These are phyloP conservation scores for Apostasia ramifera DNA, from an alignment of 106 monocot species.

Conservation along the genomic window DNA sequence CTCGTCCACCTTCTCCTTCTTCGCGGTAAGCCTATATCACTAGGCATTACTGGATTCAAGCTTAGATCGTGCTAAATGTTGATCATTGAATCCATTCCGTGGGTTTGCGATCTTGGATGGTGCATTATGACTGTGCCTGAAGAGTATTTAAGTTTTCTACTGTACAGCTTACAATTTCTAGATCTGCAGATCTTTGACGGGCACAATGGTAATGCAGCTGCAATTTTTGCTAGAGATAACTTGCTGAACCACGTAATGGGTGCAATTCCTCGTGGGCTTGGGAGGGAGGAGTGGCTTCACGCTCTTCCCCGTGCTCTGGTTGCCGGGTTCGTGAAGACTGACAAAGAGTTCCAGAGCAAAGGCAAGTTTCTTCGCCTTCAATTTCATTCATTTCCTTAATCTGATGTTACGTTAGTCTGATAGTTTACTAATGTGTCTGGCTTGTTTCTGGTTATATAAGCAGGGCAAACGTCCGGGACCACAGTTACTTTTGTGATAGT, in stretches of 20 bases:
- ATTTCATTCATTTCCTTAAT: not conserved
- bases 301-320: conserved; percentile 68
- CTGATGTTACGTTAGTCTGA: not conserved
- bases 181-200: conserved; percentile 65
- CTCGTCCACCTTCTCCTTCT: conserved; percentile 28
- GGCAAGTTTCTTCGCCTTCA: conserved; percentile 7
- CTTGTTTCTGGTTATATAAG: not conserved
- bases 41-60: not conserved
- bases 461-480: conserved; percentile 64
- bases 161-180: not conserved
- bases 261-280: conserved; percentile 48
- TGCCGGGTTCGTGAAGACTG: conserved; percentile 69
- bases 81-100: not conserved
- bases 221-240: conserved; percentile 61
- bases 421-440: not conserved
- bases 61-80: too few relatives aligned
- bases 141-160: not conserved
- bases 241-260: conserved; percentile 49
- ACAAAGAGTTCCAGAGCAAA: conserved; percentile 66
- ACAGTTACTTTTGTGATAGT: conserved; percentile 76
- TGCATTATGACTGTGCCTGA: not conserved
- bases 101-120: not conserved
- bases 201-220: conserved; percentile 68
- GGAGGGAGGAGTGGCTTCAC: conserved; percentile 62
- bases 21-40: conserved; percentile 15